Evolutionary conservation across 768 basidiomycete genomes (phyloP), one percentile per base, ranked within the genome.

Genomic region (Leccinum arenicola): DNA sequence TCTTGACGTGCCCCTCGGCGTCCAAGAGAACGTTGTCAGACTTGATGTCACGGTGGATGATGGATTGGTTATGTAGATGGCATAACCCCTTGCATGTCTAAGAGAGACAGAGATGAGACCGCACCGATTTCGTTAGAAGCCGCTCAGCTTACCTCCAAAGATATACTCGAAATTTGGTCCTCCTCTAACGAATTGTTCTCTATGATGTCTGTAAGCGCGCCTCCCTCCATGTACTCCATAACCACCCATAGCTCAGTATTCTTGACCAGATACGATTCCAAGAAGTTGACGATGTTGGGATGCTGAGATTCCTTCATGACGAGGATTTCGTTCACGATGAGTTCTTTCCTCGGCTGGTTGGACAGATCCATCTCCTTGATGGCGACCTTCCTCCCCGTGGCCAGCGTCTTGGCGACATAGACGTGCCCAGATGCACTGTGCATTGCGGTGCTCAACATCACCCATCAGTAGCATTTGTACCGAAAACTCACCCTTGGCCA

Each of bases 221-320:
- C 95, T 54, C 95, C 95, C 74, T 98, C 95, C 95, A 98, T 98
- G 70, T 92, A 96, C 76, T 98, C 95, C 95, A 96, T 98, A 59
- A 96, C 94, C 48, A 97, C 94, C 95, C 95, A 98, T 23, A 97
- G 83, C 70, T 96, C 94, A 54, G 82, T 88, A 71, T 80, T 88
- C 75, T 89, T 90, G 55, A 97, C 85, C 48, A 98, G 83, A 74
- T 95, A 97, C 23, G 91, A 85, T 6, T 96, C 91, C 45, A 96
- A 75, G 76, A 93, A 98, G 75, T 96, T 96, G 78, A 98, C 95
- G 58, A 98, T 95, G 68, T 97, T 98, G 31, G 94, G 93, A 72
- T 97, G 95, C 62, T 95, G 93, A 27, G 92, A 94, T 74, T 95
- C 97, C 73, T 95, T 96, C 96, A 99, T 98, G 65, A 99, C 97